Evolutionary conservation across 768 basidiomycete species (phyloP).

Genomic region (Mycena galericulata): DNA sequence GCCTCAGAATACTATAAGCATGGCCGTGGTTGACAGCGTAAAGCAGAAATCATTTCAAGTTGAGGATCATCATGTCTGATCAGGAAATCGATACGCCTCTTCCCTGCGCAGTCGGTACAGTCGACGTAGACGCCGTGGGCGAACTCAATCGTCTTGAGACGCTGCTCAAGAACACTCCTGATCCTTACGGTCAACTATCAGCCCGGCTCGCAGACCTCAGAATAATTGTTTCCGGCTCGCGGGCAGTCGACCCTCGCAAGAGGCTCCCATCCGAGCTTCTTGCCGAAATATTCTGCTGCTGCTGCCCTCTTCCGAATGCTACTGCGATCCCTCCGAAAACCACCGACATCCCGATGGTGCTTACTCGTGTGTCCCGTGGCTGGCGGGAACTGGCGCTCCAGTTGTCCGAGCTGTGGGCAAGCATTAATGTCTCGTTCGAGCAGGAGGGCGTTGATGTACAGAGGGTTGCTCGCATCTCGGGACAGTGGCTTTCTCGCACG

Average conservation of each 20-base stretch:
- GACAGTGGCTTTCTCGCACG: background rate
- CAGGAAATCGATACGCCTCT: too few species aligned
- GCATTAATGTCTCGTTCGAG: background rate
- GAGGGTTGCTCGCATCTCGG: background rate
- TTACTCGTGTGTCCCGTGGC: background rate
- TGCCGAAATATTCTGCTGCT: constrained; percentile 2
- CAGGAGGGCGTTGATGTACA: background rate
- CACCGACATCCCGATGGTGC: background rate
- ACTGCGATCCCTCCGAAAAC: background rate
- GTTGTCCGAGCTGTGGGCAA: background rate
- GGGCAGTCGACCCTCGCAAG: too few species aligned
- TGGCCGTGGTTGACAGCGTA: too few species aligned
- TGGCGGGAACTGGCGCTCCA: background rate
- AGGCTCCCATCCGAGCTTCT: constrained; percentile 1
- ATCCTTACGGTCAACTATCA: background rate
- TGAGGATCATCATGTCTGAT: too few species aligned
- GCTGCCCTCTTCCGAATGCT: background rate
- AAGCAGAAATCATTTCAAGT: too few species aligned
- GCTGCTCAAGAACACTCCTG: background rate
- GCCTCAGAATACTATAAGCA: too few species aligned
- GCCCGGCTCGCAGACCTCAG: background rate
- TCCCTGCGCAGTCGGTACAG: too few species aligned
- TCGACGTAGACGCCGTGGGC: background rate
- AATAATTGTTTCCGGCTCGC: too few species aligned
- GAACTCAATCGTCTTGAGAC: background rate